Evolutionary conservation across 805 yeast species (phyloP), one percentile per base, ranked within the genome.

Genomic region (Dipodascopsis uninucleata): DNA sequence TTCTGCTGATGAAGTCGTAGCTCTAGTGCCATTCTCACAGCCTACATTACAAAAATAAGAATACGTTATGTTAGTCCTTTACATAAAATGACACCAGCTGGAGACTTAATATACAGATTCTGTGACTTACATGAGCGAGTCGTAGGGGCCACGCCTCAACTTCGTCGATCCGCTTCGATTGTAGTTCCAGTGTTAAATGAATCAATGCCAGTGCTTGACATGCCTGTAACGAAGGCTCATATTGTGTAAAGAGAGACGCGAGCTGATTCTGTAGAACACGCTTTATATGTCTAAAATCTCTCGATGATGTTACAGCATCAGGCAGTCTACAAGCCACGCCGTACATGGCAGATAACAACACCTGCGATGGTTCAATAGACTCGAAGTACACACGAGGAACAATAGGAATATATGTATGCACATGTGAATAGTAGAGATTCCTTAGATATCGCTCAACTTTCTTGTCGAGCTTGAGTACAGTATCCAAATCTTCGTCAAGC

Each of bases 291-390:
- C 29, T 43, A 28, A 44, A 44, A 28, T 44, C 48, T 12, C 48
- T 28, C 5, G 39, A 44, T 17, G 48, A 44, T 6, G 35, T 31
- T n/a, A 39, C 26, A 5, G 48, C 48, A 22, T 33, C 36, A 16
- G 48, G 48, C 5, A 44, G 43, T 7, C 48, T 35, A 28, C 48
- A 21, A 34, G 48, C 48, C 23, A 44, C 44, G n/a, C 48, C 48
- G 31, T 44, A 44, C 44, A 44, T 44, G 35, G 48, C 43, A 7
- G 48, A 29, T n/a, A 44, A 25, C 26, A 44, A 32, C 20, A 22
- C 22, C 24, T 44, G 48, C 5, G 31, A 24, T 7, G 40, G 48
- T 18, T 23, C 35, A 16, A 32, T 33, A 12, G 43, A 24, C 10
- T 44, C 38, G 16, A 44, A 26, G 29, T 44, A 36, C 22, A 39